A percentile compares a stretch with the other conserved stretches of the same genome.
Conservation (phyloP, 225 moss, liverwort and hornwort genomes). For the Pseudoscleropodium purum region DNA sequence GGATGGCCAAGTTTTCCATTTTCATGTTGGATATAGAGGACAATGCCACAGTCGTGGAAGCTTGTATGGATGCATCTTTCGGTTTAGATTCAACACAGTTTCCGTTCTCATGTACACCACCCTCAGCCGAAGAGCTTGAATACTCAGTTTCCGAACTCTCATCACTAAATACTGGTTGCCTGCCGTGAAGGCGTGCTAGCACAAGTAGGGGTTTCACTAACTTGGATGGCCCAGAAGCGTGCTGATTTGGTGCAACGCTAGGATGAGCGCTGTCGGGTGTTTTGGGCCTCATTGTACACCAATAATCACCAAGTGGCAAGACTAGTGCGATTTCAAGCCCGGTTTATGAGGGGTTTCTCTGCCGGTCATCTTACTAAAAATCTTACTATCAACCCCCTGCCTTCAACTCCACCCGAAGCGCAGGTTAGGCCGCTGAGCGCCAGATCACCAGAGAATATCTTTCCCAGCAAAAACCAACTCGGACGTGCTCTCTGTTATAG, state of each 20-base stretch:
- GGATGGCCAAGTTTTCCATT: background rate
- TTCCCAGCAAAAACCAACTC: background rate
- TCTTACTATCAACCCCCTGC: background rate
- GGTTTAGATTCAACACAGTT: slow-evolving; percentile 6
- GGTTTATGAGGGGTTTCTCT: background rate
- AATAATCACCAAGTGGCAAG: background rate
- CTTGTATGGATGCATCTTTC: background rate
- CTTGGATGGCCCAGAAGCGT: background rate
- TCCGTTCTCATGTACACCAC: background rate
- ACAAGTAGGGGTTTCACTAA: background rate
- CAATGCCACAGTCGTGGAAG: background rate
- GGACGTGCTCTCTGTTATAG: background rate
- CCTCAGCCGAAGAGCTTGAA: slow-evolving; percentile 18
- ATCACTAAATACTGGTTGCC: slow-evolving; percentile 5
- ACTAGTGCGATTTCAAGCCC: background rate
- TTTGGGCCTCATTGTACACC: slow-evolving; percentile 14
- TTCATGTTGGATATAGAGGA: background rate
- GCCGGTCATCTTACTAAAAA: background rate
- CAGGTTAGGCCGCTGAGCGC: background rate
- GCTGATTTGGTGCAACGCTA: background rate
- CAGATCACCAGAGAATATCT: background rate
- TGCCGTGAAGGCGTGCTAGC: background rate
- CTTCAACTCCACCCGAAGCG: background rate
- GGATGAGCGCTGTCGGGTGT: background rate
- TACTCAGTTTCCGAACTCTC: slow-evolving; percentile 44